A percentile compares a stretch with the other conserved stretches of the same genome.
phyloP scores from a whole-genome alignment of 768 basidiomycete species.

The Clitopilus hobsonii region DNA sequence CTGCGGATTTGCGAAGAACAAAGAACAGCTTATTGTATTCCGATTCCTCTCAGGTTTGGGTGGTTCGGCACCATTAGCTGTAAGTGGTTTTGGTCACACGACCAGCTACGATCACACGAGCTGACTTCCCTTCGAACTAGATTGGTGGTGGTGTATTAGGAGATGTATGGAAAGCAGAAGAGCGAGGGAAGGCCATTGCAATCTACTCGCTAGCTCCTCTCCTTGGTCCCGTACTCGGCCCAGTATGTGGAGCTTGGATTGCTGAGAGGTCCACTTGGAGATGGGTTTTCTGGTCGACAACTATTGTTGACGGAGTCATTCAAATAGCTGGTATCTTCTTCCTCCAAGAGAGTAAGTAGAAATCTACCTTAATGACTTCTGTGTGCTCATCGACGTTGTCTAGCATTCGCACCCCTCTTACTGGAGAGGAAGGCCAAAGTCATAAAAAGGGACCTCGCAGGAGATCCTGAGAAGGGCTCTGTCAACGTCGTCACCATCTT shows the following conservation, averaged over 20 bases:
- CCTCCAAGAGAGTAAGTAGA: constrained; percentile 58
- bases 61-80: constrained; percentile 64
- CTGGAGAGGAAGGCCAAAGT: constrained; percentile 46
- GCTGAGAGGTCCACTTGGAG: constrained; percentile 62
- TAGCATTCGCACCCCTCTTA: constrained; percentile 39
- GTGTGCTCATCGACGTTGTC: constrained; percentile 7
- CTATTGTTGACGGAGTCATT: constrained; percentile 48
- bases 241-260: constrained; percentile 62
- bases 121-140: constrained; percentile 15
- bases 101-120: background rate
- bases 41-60: constrained; percentile 69
- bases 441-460: constrained; percentile 33
- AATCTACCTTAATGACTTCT: background rate
- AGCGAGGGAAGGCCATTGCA: constrained; percentile 60
- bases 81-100: constrained; percentile 35
- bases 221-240: constrained; percentile 62
- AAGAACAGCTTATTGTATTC: constrained; percentile 57
- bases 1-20: constrained; percentile 60
- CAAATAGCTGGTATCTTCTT: constrained; percentile 53
- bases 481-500: constrained; percentile 43
- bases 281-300: constrained; percentile 75
- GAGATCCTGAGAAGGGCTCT: constrained; percentile 40
- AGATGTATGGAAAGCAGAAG: constrained; percentile 57
- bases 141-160: constrained; percentile 62
- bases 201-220: constrained; percentile 64